Base-by-base conservation (phyloP, 768 basidiomycete genomes). In the Russula griseocarnosa region DNA sequence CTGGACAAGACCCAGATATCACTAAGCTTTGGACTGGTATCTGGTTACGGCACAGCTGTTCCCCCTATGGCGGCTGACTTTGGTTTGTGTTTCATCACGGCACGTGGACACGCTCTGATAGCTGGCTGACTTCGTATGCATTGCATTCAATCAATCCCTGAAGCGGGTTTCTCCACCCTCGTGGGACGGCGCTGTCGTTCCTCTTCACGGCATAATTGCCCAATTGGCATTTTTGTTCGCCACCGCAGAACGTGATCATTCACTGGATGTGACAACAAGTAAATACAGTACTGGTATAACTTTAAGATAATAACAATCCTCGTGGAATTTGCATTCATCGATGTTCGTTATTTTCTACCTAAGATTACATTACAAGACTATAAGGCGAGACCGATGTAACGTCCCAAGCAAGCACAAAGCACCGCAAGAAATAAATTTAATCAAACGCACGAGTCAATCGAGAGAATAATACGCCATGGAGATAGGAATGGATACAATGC, bases 391-490 rank as follows among this genome's bases (percentile, higher is more conserved):
- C 54, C 56, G 47, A 42, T 61, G 63, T 57, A 66, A 59, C 61
- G 67, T 67, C 67, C 67, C 50, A 57, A 56, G 42, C 57, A 61
- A 56, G 49, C 38, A 58, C 22, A 49, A 52, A 47, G 64, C 55
- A 66, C 57, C 57, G 34, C 62, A 68, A 67, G 61, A 67, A 68
- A 68, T 68, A 68, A 68, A 60, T 60, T 68, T 67, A 67, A 62
- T 60, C 65, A 63, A 58, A 63, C 54, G 49, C 47, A 49, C n/a
- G 53, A 47, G 32, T 52, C 54, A 50, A 51, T 50, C 9, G 47
- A 53, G 63, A 52, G 50, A 60, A 60, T 66, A 68, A 66, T 68
- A 68, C 61, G 67, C 66, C 59, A 68, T 68, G 67, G 50, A 61
- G 47, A 44, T 56, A 61, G 64, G 47, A 61, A 68, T 67, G 66